Percentiles rank a stretch among this genome's conserved stretches.
Conservation (phyloP, 306 rosid genomes). For the Lupinus albus region DNA sequence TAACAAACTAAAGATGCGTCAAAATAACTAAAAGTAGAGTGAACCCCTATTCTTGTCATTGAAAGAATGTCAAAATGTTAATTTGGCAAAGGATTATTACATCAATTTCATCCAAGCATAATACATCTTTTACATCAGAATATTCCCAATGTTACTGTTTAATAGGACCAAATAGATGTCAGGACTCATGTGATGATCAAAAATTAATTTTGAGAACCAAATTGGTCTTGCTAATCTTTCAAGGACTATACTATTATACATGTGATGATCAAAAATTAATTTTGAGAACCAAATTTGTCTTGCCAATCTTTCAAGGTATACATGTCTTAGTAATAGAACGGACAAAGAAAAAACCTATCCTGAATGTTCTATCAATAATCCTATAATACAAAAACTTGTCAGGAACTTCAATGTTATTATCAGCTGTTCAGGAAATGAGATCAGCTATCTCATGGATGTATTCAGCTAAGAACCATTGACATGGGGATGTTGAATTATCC, state of each 20-base stretch:
- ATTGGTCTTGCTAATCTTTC: slow-evolving; percentile 21
- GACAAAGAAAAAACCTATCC: background rate
- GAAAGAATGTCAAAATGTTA: background rate
- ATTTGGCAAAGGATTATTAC: background rate
- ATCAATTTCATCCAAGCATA: background rate
- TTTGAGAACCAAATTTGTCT: slow-evolving; percentile 5
- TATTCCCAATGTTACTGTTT: slow-evolving; percentile 10
- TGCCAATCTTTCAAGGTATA: slow-evolving; percentile 12
- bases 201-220: background rate
- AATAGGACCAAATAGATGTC: slow-evolving; percentile 3
- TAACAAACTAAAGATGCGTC: slow-evolving; percentile 25
- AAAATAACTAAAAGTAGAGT: background rate
- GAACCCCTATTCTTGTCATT: slow-evolving; percentile 5
- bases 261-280: background rate
- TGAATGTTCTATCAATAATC: slow-evolving; percentile 27
- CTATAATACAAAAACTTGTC: background rate
- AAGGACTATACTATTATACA: slow-evolving; percentile 1
- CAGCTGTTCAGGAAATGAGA: slow-evolving; percentile 26
- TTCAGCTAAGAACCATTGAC: slow-evolving; percentile 1
- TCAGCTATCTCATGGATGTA: slow-evolving; percentile 7
- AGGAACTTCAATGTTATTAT: slow-evolving; percentile 10
- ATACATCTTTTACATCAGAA: slow-evolving; percentile 7
- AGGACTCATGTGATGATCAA: background rate
- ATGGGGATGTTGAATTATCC: slow-evolving; percentile 9
- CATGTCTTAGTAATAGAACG: background rate